Percentiles rank a stretch among this genome's conserved stretches.
Conservation (phyloP, 2,329 filamentous ascomycete genomes). For the Stachybotrys echinatus region DNA sequence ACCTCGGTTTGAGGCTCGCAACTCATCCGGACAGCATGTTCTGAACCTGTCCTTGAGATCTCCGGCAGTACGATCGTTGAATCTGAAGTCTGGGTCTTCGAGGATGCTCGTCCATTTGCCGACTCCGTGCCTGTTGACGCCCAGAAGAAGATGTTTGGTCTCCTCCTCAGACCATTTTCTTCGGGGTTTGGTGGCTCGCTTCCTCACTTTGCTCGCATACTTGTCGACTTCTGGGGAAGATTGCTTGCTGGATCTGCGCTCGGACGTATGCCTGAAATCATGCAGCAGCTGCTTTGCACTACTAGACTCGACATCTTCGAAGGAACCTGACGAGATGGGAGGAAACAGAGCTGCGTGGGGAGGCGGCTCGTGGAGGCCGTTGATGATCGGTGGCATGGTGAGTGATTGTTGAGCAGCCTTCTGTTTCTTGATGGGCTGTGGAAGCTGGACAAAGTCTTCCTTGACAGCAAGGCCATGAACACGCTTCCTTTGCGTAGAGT, state of each 20-base stretch:
- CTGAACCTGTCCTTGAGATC: slow-evolving; percentile 63
- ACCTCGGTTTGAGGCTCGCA: slow-evolving; percentile 37
- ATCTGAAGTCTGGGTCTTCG: slow-evolving; percentile 54
- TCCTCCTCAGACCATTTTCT: slow-evolving; percentile 62
- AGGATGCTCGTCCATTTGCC: slow-evolving; percentile 62
- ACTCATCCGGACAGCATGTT: slow-evolving; percentile 59
- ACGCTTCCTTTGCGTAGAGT: slow-evolving; percentile 50
- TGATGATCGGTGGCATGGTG: slow-evolving; percentile 59
- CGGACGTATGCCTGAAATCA: slow-evolving; percentile 30
- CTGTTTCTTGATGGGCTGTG: slow-evolving; percentile 60
- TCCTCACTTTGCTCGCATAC: slow-evolving; percentile 35
- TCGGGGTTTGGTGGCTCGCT: slow-evolving; percentile 51
- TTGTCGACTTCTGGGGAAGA: slow-evolving; percentile 25
- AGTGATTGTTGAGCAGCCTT: slow-evolving; percentile 50
- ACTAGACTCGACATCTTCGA: slow-evolving; percentile 42
- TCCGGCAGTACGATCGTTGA: slow-evolving; percentile 56
- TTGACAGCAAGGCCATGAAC: slow-evolving; percentile 41
- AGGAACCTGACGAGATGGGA: slow-evolving; percentile 53
- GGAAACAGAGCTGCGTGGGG: slow-evolving; percentile 58
- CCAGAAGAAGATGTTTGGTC: slow-evolving; percentile 56
- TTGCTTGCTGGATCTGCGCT: slow-evolving; percentile 15
- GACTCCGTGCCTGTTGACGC: slow-evolving; percentile 57
- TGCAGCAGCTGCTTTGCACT: slow-evolving; percentile 36
- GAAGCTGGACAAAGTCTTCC: slow-evolving; percentile 59
- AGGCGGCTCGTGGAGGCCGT: slow-evolving; percentile 57